Percentiles rank a stretch among this genome's conserved stretches.
Conservation (phyloP, 2,329 filamentous ascomycete species). For the Byssothecium circinans region DNA sequence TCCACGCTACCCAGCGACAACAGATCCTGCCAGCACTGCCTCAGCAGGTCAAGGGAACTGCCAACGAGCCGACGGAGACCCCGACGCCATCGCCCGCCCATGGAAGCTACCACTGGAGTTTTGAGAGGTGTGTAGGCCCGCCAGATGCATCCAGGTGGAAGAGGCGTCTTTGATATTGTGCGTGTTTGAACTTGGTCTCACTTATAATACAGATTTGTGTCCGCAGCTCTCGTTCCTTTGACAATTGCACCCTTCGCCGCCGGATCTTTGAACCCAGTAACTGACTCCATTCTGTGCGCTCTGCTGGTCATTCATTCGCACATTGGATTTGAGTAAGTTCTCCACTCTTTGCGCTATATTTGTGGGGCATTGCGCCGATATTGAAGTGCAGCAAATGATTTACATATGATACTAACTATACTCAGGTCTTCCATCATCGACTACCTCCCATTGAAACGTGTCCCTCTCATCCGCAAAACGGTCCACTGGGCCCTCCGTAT, state of each 20-base stretch:
- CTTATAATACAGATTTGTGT: constrained; percentile 62
- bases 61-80: constrained; percentile 82
- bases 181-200: constrained; percentile 2
- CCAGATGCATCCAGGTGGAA: too few relatives aligned
- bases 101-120: constrained; percentile 98
- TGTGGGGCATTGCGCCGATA: too few relatives aligned
- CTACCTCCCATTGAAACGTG: constrained; percentile 76
- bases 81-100: constrained; percentile 74
- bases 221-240: constrained; percentile 80
- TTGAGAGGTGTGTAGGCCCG: constrained; percentile 65
- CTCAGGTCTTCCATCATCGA: constrained; percentile 74
- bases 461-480: constrained; percentile 67
- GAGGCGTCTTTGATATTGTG: not conserved
- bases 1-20: constrained; percentile 80
- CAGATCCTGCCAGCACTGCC: constrained; percentile 80
- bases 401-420: too few relatives aligned
- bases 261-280: constrained; percentile 84
- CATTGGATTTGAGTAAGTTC: constrained; percentile 80
- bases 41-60: constrained; percentile 78
- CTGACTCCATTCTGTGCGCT: constrained; percentile 83
- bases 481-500: constrained; percentile 77
- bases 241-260: constrained; percentile 89
- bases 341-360: not conserved
- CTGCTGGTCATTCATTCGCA: constrained; percentile 89
- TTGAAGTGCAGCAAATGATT: too few relatives aligned